phyloP scores from a whole-genome alignment of 768 basidiomycete species.

The Termitomyces sp. region DNA sequence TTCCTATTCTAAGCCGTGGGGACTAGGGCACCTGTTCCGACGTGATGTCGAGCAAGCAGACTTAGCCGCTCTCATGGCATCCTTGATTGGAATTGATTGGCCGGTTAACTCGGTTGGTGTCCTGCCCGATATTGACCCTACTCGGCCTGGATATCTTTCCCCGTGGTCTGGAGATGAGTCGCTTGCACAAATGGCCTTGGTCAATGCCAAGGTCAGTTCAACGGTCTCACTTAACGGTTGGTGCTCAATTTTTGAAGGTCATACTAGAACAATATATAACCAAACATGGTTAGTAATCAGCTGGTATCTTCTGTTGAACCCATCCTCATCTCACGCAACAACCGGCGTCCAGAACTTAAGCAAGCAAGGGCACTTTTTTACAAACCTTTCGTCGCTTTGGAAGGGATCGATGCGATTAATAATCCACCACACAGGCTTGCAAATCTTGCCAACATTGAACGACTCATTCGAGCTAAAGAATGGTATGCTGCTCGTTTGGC shows the following conservation, averaged over 20 bases:
- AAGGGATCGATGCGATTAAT: conserved; percentile 15
- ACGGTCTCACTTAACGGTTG: neutral
- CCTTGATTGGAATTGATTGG: conserved; percentile 66
- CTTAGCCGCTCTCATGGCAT: conserved; percentile 71
- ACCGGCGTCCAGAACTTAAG: conserved; percentile 49
- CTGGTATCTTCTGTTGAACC: neutral
- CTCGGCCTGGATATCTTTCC: conserved; percentile 51
- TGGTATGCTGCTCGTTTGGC: conserved; percentile 46
- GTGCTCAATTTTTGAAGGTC: conserved; percentile 30
- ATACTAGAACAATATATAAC: conserved; percentile 73
- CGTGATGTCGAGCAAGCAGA: conserved; percentile 84
- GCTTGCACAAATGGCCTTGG: conserved; percentile 48
- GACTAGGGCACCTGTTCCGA: conserved; percentile 49
- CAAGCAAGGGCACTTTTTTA: conserved; percentile 53
- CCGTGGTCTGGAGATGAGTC: conserved; percentile 39
- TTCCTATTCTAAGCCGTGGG: conserved; percentile 62
- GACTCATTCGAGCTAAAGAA: conserved; percentile 31
- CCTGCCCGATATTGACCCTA: conserved; percentile 67
- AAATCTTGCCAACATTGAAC: conserved; percentile 37
- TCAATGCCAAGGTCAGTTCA: conserved; percentile 53
- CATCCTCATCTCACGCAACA: neutral
- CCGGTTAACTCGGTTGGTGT: conserved; percentile 83
- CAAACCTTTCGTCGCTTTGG: conserved; percentile 51
- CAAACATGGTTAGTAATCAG: conserved; percentile 75
- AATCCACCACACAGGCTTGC: conserved; percentile 27